Percentiles rank a stretch among this genome's conserved stretches.
phyloP scores from a whole-genome alignment of 805 yeast genomes.

The Lachancea kluyveri region DNA sequence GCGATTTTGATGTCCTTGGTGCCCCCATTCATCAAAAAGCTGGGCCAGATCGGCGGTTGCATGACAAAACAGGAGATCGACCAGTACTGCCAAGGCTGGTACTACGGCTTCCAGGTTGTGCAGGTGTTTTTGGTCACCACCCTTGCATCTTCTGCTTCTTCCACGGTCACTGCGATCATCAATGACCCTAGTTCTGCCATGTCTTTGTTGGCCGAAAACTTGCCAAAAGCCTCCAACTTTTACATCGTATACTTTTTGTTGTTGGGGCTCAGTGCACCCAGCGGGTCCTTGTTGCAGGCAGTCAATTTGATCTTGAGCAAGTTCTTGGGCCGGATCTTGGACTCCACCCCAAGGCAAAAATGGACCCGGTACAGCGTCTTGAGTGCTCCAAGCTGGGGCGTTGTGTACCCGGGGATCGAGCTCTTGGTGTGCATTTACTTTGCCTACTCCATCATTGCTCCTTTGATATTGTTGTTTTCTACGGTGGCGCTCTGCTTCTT shows the following conservation, averaged over 20 bases:
- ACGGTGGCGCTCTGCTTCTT: slow-evolving; percentile 49
- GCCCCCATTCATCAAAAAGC: slow-evolving; percentile 73
- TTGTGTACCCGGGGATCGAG: slow-evolving; percentile 71
- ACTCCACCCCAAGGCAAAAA: slow-evolving; percentile 85
- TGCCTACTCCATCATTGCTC: slow-evolving; percentile 74
- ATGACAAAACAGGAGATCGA: slow-evolving; percentile 70
- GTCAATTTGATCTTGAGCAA: slow-evolving; percentile 67
- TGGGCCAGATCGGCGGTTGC: slow-evolving; percentile 71
- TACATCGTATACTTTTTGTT: slow-evolving; percentile 77
- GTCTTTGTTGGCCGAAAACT: slow-evolving; percentile 61
- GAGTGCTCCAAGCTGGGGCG: slow-evolving; percentile 72
- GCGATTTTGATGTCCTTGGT: slow-evolving; percentile 79
- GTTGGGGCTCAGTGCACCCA: slow-evolving; percentile 72
- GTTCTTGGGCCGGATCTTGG: slow-evolving; percentile 63
- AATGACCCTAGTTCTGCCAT: slow-evolving; percentile 64
- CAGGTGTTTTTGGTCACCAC: slow-evolving; percentile 85
- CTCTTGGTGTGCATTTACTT: slow-evolving; percentile 67
- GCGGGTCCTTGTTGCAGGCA: slow-evolving; percentile 71
- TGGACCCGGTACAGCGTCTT: slow-evolving; percentile 71
- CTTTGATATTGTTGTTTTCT: slow-evolving; percentile 64
- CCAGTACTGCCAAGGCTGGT: slow-evolving; percentile 80
- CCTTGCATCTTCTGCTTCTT: slow-evolving; percentile 71
- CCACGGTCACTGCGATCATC: slow-evolving; percentile 66
- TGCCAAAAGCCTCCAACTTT: slow-evolving; percentile 89
- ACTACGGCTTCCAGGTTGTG: slow-evolving; percentile 82